phyloP scores from a whole-genome alignment of 2,329 filamentous ascomycete genomes.

The Lanzia echinophila region DNA sequence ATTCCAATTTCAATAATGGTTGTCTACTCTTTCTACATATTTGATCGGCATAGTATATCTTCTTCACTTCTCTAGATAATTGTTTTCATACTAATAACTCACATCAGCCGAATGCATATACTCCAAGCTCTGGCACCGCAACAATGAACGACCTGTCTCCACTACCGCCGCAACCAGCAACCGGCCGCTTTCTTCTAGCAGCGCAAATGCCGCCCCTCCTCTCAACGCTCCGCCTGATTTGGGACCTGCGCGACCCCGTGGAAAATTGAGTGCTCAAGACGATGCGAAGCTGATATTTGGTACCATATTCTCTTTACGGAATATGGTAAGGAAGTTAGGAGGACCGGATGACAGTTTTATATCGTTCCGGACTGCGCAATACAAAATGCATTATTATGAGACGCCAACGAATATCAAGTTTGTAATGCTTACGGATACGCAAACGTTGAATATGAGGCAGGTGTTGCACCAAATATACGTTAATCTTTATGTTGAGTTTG shows the following conservation, averaged over 20 bases:
- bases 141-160: constrained; percentile 24
- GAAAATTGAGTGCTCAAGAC: constrained; percentile 50
- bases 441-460: constrained; percentile 82
- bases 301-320: constrained; percentile 90
- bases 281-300: constrained; percentile 97
- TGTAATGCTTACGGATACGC: constrained; percentile 90
- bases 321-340: constrained; percentile 93
- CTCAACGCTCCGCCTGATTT: constrained; percentile 25
- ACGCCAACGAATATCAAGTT: constrained; percentile 93
- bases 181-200: constrained; percentile 42
- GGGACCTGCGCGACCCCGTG: constrained; percentile 26
- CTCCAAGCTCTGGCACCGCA: constrained; percentile 67
- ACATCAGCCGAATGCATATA: constrained; percentile 90
- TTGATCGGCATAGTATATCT: constrained; percentile 86
- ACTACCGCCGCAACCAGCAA: constrained; percentile 36
- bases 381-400: constrained; percentile 99
- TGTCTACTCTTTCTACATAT: constrained; percentile 97
- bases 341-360: constrained; percentile 93
- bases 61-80: neutral
- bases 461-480: constrained; percentile 98
- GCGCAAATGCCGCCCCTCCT: constrained; percentile 35
- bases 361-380: constrained; percentile 85
- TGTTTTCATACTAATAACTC: constrained; percentile 10
- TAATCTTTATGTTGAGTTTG: constrained; percentile 94
- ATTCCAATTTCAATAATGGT: constrained; percentile 52